A percentile compares a stretch with the other conserved stretches of the same genome.
Evolutionary conservation across 1,139 yeast species (phyloP).

Genomic region (Eremothecium coryli): DNA sequence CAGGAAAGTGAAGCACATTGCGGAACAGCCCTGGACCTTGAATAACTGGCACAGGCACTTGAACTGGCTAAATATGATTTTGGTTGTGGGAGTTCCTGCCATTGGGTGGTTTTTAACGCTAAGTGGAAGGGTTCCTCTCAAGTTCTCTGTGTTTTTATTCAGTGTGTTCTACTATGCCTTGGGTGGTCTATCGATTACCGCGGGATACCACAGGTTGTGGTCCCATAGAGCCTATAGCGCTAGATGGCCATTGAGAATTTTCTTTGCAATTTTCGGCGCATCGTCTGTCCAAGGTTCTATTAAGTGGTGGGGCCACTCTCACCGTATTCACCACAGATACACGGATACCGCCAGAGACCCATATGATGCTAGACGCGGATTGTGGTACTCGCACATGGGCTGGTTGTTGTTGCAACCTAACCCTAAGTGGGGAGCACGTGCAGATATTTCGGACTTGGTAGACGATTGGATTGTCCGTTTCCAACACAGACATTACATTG

Average conservation of each 20-base stretch:
- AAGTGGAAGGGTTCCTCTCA: slow-evolving; percentile 43
- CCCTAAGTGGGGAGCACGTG: slow-evolving; percentile 92
- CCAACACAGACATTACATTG: slow-evolving; percentile 87
- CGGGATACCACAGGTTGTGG: slow-evolving; percentile 85
- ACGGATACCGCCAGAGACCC: slow-evolving; percentile 97
- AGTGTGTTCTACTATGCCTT: slow-evolving; percentile 54
- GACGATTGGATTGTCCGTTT: slow-evolving; percentile 84
- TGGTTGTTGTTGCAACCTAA: slow-evolving; percentile 95
- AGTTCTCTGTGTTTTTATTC: slow-evolving; percentile 49
- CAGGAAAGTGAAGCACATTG: slow-evolving; percentile 52
- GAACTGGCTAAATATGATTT: slow-evolving; percentile 85
- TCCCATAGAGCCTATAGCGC: slow-evolving; percentile 87
- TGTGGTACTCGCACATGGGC: slow-evolving; percentile 94
- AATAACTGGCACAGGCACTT: slow-evolving; percentile 79
- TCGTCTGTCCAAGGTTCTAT: slow-evolving; percentile 95
- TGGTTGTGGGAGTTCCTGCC: slow-evolving; percentile 65
- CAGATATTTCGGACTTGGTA: slow-evolving; percentile 86
- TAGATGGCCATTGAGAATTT: slow-evolving; percentile 54
- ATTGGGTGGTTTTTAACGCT: slow-evolving; percentile 50
- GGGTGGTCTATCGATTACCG: slow-evolving; percentile 88
- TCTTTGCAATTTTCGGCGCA: slow-evolving; percentile 81
- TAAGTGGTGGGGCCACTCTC: slow-evolving; percentile 99
- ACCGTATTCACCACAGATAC: slow-evolving; percentile 94
- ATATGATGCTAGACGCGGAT: slow-evolving; percentile 91
- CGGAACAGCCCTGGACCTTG: slow-evolving; percentile 86